Evolutionary conservation across 2,329 filamentous ascomycete genomes (phyloP), one percentile per base, ranked within the genome.

Genomic region (Corinectria fuckeliana): DNA sequence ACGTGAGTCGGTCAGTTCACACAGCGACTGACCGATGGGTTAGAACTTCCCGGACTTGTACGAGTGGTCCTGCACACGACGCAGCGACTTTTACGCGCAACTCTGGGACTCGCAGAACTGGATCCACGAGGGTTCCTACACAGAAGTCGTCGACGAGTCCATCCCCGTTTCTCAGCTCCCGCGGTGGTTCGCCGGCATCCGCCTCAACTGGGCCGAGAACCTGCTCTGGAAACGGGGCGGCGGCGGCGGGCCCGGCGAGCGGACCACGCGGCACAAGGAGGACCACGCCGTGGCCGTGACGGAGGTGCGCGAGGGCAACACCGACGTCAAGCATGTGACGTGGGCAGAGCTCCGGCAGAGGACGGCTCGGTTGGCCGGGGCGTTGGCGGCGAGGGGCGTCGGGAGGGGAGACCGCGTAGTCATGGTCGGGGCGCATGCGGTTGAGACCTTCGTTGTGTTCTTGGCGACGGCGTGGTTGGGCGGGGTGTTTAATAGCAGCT

Each of bases 171-270:
- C 92, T 60, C 79, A 81, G 14, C 82, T 94, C 5, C 92, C 92
- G 0, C 77, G 80, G 38, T 96, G 92, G 92, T 96, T 95, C 73
- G 78, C 86, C 1, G 92, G 92, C 26, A 82, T 93, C 1, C 77
- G 80, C 5, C 74, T 95, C 67, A 96, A 93, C 70, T 94, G 88
- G 71, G 89, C 91, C 5, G 91, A 96, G 77, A 96, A 95, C 71
- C 76, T 92, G 23, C 85, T 96, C 23, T 93, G 85, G 77, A 83
- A 83, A 1, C 77, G 78, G 13, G 72, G 73, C 3, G 71, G 75
- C 2, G 69, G 76, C 0, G 72, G 76, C n/a, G 70, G 80, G 9
- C 73, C 78, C 0, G 81, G 78, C 2, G 70, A 79, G 21, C 78
- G 80, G 4, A 80, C 81, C 7, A 90, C 79, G 0, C 65, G 72